Evolutionary conservation across 2,329 filamentous ascomycete genomes (phyloP).

Genomic region (Colletotrichum siamense): DNA sequence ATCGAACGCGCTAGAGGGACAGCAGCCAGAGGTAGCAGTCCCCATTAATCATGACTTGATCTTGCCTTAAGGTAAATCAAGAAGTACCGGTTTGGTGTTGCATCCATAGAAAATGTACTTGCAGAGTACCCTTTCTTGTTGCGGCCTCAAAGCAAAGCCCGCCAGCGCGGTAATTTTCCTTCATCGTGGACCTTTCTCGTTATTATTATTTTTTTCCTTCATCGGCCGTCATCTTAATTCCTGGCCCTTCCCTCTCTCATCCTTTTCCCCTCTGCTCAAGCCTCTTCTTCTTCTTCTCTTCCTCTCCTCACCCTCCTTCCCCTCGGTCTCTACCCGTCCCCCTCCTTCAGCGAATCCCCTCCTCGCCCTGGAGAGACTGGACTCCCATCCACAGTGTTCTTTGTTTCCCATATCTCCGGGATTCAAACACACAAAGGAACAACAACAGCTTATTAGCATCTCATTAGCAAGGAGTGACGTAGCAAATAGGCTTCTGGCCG

Average conservation of each 20-base stretch:
- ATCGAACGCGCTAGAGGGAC: neutral
- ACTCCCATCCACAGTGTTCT: neutral
- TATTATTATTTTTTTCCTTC: constrained; percentile 4
- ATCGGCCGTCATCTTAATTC: constrained; percentile 1
- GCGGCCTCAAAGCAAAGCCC: neutral
- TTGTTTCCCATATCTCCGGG: neutral
- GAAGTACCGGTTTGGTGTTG: neutral
- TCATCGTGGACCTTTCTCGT: constrained; percentile 12
- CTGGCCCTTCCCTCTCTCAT: neutral
- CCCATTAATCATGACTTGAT: neutral
- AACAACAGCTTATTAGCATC: neutral
- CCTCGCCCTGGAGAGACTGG: neutral
- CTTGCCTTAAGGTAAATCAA: neutral
- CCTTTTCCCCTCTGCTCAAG: constrained; percentile 4
- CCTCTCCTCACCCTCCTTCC: neutral
- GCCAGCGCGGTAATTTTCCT: constrained; percentile 11
- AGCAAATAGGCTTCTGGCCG: neutral
- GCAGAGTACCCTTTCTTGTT: neutral
- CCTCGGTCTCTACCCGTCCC: neutral
- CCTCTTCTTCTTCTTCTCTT: neutral
- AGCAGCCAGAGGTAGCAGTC: neutral
- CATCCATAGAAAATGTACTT: neutral
- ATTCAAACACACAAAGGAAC: neutral
- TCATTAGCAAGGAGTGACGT: neutral
- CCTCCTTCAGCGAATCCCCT: neutral